phyloP scores from a whole-genome alignment of 148 eudicot species.

The Camellia lanceoleosa region DNA sequence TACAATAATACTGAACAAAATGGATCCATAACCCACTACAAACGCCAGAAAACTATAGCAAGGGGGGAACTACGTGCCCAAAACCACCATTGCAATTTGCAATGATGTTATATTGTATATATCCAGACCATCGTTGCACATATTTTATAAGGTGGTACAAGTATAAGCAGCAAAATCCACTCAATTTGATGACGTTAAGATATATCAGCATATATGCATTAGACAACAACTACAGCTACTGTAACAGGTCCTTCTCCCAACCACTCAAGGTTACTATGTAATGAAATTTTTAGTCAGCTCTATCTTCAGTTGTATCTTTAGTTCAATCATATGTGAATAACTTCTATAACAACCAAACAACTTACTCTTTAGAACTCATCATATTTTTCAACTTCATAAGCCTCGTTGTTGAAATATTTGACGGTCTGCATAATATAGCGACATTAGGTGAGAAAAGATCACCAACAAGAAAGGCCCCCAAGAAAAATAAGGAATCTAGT shows the following conservation, averaged over 20 bases:
- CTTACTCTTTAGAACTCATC: constrained; percentile 88
- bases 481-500: constrained; percentile 3
- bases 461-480: neutral
- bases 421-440: constrained; percentile 60
- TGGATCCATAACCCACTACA: neutral
- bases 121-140: neutral
- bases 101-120: neutral
- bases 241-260: neutral
- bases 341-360: constrained; percentile 21
- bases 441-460: neutral
- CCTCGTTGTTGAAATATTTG: constrained; percentile 93
- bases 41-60: neutral
- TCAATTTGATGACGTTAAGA: neutral
- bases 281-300: neutral
- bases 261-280: neutral
- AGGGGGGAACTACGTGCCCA: neutral
- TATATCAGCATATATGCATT: neutral
- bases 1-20: neutral
- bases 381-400: constrained; percentile 76
- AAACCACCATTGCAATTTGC: neutral
- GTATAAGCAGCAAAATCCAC: neutral
- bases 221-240: neutral
- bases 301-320: neutral
- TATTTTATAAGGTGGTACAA: too few relatives aligned
- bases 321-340: neutral